A percentile compares a stretch with the other conserved stretches of the same genome.
Conservation (phyloP, 305 asterid genomes). For the Rubia balearica region DNA sequence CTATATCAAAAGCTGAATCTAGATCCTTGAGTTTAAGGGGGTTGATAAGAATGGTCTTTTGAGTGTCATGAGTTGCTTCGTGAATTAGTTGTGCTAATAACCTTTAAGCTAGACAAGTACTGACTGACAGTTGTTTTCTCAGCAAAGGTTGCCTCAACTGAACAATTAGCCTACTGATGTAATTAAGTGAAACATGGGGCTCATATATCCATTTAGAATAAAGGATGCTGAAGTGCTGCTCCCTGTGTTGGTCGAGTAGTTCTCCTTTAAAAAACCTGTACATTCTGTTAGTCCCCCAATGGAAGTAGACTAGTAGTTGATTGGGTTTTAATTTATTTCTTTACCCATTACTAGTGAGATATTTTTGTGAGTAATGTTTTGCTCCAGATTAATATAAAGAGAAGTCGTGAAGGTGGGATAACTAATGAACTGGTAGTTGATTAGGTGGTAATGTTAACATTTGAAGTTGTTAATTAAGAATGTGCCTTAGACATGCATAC, state of each 20-base stretch:
- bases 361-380: background rate
- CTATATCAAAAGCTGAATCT: background rate
- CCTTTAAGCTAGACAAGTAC: background rate
- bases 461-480: background rate
- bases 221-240: conserved; percentile 1
- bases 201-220: background rate
- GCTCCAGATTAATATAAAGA: background rate
- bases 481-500: background rate
- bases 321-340: background rate
- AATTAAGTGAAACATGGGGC: background rate
- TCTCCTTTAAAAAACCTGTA: background rate
- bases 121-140: background rate
- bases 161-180: background rate
- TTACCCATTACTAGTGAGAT: background rate
- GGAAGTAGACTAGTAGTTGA: no score
- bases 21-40: background rate
- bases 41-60: background rate
- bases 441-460: background rate
- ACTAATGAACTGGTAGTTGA: background rate
- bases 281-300: no score
- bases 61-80: background rate
- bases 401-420: background rate
- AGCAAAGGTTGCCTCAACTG: background rate
- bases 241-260: background rate
- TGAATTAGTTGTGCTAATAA: conserved; percentile 1